Conservation (phyloP, 2,329 filamentous ascomycete genomes). For the Orbilia quercus region DNA sequence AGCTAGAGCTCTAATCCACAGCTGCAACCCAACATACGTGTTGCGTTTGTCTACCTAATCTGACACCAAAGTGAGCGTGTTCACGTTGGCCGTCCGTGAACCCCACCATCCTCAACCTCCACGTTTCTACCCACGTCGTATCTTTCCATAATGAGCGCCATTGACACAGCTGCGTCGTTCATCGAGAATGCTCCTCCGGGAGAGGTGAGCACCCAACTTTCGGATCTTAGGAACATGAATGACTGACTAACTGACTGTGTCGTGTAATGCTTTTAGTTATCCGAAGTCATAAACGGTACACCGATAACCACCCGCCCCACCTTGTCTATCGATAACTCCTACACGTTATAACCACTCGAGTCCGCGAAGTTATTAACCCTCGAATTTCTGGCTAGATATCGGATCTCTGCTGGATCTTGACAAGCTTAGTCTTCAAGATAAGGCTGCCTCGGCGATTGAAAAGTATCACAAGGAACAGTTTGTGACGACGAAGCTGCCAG, state of each 20-base stretch:
- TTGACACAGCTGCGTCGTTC: constrained; percentile 79
- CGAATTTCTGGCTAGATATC: constrained; percentile 74
- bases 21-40: constrained; percentile 16
- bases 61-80: constrained; percentile 16
- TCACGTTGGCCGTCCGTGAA: constrained; percentile 28
- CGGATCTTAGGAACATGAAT: no score
- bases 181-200: constrained; percentile 93
- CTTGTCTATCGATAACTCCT: background rate
- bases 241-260: no score
- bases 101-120: constrained; percentile 42
- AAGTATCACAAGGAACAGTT: constrained; percentile 98
- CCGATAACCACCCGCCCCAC: constrained; percentile 13
- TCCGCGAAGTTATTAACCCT: constrained; percentile 11
- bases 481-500: constrained; percentile 86
- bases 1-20: background rate
- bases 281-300: constrained; percentile 86
- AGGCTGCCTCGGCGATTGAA: constrained; percentile 84
- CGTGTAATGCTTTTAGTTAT: constrained; percentile 70
- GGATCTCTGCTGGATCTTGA: constrained; percentile 82
- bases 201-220: constrained; percentile 74
- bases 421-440: constrained; percentile 74
- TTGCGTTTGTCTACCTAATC: constrained; percentile 48
- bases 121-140: constrained; percentile 23
- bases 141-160: constrained; percentile 43
- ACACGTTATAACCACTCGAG: constrained; percentile 12